phyloP scores from a whole-genome alignment of 345 rosid genomes.

The Eucalyptus melliodora region DNA sequence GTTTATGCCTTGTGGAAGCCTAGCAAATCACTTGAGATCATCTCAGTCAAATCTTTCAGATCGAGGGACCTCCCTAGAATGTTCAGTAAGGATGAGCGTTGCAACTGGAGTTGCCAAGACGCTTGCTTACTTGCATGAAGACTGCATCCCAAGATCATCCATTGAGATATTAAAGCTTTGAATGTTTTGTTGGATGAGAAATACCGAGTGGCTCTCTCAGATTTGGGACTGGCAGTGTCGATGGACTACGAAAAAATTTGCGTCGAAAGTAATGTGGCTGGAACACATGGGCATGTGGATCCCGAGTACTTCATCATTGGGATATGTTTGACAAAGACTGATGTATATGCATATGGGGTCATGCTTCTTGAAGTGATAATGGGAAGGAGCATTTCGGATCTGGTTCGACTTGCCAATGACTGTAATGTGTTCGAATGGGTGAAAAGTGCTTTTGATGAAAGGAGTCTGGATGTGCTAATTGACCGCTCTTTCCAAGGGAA shows the following conservation, averaged over 20 bases:
- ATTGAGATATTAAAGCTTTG: background rate
- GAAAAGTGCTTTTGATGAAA: too few relatives aligned
- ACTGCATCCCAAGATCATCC: background rate
- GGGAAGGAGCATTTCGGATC: background rate
- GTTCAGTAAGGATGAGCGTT: background rate
- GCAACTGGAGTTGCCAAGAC: background rate
- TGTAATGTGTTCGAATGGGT: background rate
- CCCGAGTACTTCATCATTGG: background rate
- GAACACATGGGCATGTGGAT: background rate
- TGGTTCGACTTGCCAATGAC: background rate
- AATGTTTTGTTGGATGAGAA: background rate
- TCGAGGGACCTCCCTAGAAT: background rate
- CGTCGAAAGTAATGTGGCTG: background rate
- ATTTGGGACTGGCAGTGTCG: background rate
- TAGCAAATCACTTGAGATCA: background rate
- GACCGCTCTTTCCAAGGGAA: too few relatives aligned
- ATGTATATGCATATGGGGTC: background rate
- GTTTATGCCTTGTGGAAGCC: background rate
- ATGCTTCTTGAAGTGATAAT: background rate
- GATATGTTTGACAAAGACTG: background rate
- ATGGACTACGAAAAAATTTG: background rate
- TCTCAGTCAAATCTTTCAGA: background rate
- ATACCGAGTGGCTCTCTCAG: background rate
- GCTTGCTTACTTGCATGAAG: background rate
- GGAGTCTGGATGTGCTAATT: too few relatives aligned